phyloP scores from a whole-genome alignment of 164 flowering plant genomes.

The Chloranthus sessilifolius region DNA sequence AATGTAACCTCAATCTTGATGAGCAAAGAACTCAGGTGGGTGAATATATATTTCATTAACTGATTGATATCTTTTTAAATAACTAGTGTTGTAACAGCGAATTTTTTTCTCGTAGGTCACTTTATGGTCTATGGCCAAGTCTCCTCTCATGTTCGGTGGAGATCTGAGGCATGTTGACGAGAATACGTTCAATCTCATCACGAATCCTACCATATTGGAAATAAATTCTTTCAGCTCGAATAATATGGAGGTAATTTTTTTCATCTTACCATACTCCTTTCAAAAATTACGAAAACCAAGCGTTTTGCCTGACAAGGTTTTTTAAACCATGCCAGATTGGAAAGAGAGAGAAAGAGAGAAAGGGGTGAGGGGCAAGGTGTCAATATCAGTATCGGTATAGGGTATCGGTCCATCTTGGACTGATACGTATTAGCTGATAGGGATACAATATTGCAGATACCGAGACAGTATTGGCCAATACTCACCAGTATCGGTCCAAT shows the following conservation, averaged over 20 bases:
- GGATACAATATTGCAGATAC: no score
- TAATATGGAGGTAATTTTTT: conserved; percentile 62
- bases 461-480: no score
- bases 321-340: no score
- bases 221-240: conserved; percentile 66
- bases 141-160: conserved; percentile 97
- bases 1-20: conserved; percentile 39
- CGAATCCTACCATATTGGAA: conserved; percentile 67
- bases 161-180: conserved; percentile 72
- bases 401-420: no score
- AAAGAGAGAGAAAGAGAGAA: no score
- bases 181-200: conserved; percentile 48
- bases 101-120: conserved; percentile 56
- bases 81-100: not conserved
- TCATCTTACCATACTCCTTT: not conserved
- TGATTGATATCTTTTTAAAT: not conserved
- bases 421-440: no score
- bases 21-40: conserved; percentile 84
- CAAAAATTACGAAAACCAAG: no score
- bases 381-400: no score
- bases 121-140: conserved; percentile 87
- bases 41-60: not conserved
- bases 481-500: no score
- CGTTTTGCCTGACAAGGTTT: no score
- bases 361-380: no score